Evolutionary conservation across 1,284 basidiomycete species (phyloP), one percentile per base, ranked within the genome.

Genomic region (Boletus semigastroideus): DNA sequence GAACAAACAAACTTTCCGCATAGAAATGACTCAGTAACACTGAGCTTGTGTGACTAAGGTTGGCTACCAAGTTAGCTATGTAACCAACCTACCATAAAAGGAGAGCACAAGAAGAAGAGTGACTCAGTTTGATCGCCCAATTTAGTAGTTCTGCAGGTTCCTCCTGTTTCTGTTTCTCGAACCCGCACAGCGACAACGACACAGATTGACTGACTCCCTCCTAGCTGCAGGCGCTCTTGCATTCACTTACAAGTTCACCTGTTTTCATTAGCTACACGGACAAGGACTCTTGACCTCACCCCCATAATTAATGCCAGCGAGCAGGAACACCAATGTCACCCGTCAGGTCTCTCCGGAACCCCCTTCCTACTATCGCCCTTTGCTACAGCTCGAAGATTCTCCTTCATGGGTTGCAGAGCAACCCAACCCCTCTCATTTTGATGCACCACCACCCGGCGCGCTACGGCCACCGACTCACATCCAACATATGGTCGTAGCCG

Each of bases 241-340:
- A 67, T 67, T 67, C 49, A 53, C 52, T 67, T 67, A 70, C 65
- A 67, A 67, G 65, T 56, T 22, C 65, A 46, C 59, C 52, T 17
- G 14, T 38, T 40, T 41, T 17, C 40, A 40, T 64, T 54, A 56
- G 56, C 50, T 58, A 53, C 51, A 40, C 51, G 57, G 47, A 66
- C 57, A 45, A 55, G 51, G 52, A 56, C 22, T 22, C 22, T 22
- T 22, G 22, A 6, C 46, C 38, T 42, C 20, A 50, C 55, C 46
- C 43, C 57, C 22, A 58, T n/a, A n/a, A n/a, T 71, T 67, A 71
- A 67, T 67, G 66, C 52, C 57, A 64, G 59, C 69, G 44, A 55
- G 46, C 57, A 49, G 59, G 39, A 55, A 56, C 46, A 8, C 55
- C 46, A 57, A 67, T 71, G 68, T 50, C 40, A 49, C 52, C 5